Base-by-base conservation (phyloP, 2,329 filamentous ascomycete genomes). In the Phaeophleospora eucalypticola region DNA sequence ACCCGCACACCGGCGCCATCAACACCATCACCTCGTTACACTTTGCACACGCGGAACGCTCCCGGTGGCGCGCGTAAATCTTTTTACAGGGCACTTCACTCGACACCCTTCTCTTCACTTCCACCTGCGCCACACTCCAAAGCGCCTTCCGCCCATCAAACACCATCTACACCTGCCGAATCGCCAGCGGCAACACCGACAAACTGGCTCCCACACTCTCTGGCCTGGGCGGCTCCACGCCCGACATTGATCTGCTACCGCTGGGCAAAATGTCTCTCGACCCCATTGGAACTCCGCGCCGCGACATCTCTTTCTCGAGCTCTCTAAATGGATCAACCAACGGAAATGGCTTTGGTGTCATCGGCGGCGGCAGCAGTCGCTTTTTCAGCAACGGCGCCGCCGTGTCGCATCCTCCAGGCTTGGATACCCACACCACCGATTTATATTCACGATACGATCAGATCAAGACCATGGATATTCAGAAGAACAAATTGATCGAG, bases 401-500 rank as follows among this genome's bases (percentile, higher is more conserved):
- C 12, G 36, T 37, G 15, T 18, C 15, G 16, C 36, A 16, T 6
- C 8, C 36, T 12, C 36, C 17, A 3, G 18, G 29, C 29, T 27
- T 17, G 16, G 19, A 36, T 12, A 51, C 17, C 9, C 15, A 19
- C 19, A 42, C 43, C n/a, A 34, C 47, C 8, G 38, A 43, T 16
- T 40, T 69, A 10, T 64, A 58, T 53, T 46, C 52, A 20, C 66
- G 66, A 29, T 62, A 62, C 24, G 59, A 65, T n/a, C 47, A 62
- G 14, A 39, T 69, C 8, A 58, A 64, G 35, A 46, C 44, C 4
- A 45, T 57, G 34, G 65, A 69, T 12, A 49, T 51, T 6, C 55
- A 61, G 19, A 70, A 65, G 48, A 58, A 61, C 15, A 52, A 53
- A 4, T 57, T 71, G 21, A 57, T 71, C 27, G 54, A 63, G 44